Evolutionary conservation across 2,329 filamentous ascomycete genomes (phyloP).

Genomic region (Hymenoscyphus linearis): DNA sequence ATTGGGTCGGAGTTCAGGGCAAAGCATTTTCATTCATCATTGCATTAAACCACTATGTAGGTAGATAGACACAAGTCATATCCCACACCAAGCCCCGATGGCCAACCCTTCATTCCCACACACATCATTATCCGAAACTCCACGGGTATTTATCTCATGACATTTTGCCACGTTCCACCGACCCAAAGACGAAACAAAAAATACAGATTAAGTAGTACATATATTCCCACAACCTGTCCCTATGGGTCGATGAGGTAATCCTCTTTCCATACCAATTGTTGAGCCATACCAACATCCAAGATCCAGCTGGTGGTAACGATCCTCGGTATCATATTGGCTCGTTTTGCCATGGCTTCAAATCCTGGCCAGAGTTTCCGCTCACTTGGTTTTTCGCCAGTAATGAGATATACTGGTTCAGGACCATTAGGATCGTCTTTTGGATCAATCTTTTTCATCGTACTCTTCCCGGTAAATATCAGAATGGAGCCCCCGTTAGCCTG

Average conservation of each 20-base stretch:
- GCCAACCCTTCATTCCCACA: not conserved
- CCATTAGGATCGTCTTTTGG: slow-evolving; percentile 53
- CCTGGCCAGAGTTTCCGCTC: slow-evolving; percentile 74
- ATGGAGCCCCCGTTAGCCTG: slow-evolving; percentile 85
- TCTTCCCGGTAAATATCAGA: slow-evolving; percentile 66
- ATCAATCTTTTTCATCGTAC: slow-evolving; percentile 59
- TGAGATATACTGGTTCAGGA: slow-evolving; percentile 73
- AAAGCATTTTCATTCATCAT: not conserved
- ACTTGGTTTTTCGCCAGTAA: slow-evolving; percentile 61
- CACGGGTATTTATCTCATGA: slow-evolving; percentile 3
- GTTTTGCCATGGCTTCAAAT: slow-evolving; percentile 73
- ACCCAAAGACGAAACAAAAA: not conserved
- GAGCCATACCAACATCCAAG: slow-evolving; percentile 81
- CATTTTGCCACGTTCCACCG: not conserved
- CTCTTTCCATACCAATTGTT: slow-evolving; percentile 65
- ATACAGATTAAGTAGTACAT: not conserved
- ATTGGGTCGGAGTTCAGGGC: slow-evolving; percentile 4
- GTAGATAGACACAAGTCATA: not conserved
- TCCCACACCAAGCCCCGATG: not conserved
- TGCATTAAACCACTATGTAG: not conserved
- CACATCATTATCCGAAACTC: slow-evolving; percentile 4
- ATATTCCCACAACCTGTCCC: not conserved
- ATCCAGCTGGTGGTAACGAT: slow-evolving; percentile 88
- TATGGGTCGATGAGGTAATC: slow-evolving; percentile 44
- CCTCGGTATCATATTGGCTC: slow-evolving; percentile 71